These are phyloP conservation scores for Berberis vulgaris DNA, from an alignment of 164 flowering plant species.

Conservation along the genomic window DNA sequence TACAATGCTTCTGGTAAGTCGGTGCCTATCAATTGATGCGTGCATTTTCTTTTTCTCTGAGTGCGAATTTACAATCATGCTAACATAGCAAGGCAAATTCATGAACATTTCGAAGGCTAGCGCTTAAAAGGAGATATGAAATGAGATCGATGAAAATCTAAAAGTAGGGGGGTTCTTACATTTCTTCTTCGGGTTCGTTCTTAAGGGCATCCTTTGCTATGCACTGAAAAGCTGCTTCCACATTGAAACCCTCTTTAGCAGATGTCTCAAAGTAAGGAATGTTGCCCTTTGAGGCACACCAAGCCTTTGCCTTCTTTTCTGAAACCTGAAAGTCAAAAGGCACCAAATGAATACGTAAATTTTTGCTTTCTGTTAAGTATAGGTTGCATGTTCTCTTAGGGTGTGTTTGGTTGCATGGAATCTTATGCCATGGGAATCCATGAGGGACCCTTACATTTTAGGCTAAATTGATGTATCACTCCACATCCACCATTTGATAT, in stretches of 20 bases:
- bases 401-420: no score
- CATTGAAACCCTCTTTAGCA: constrained; percentile 91
- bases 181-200: constrained; percentile 83
- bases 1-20: no score
- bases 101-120: background rate
- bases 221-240: constrained; percentile 81
- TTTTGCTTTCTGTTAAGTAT: no score
- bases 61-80: background rate
- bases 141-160: background rate
- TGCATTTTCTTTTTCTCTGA: no score
- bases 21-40: no score
- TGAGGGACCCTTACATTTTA: no score
- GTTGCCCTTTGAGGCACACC: constrained; percentile 93
- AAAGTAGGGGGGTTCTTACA: constrained; percentile 33
- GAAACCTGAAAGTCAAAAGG: constrained; percentile 50
- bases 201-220: constrained; percentile 83
- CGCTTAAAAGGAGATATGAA: background rate
- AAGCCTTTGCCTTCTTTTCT: constrained; percentile 85
- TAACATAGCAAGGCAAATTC: background rate
- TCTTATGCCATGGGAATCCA: no score
- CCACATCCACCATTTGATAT: no score
- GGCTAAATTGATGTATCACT: no score
- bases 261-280: constrained; percentile 93
- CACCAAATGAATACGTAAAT: background rate
- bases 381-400: no score